Evolutionary conservation across 208 protist species (phyloP).

Genomic region (Crithidia mellificae): DNA sequence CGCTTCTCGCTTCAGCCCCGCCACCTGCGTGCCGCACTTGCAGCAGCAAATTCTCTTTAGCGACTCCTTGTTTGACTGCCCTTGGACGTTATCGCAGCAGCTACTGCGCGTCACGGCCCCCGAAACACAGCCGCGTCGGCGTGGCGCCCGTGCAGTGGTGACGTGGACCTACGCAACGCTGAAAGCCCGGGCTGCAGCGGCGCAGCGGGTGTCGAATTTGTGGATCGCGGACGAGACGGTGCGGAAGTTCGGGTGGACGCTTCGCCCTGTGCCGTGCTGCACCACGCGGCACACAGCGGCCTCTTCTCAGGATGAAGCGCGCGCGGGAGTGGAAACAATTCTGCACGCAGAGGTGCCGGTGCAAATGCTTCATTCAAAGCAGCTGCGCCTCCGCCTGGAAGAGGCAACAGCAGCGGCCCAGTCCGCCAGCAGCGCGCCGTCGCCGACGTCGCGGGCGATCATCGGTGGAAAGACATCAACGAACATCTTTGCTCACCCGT

Average conservation of each 20-base stretch:
- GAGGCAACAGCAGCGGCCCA: neutral
- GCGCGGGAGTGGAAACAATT: constrained; percentile 1
- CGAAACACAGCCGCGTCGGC: neutral
- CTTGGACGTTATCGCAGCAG: constrained; percentile 17
- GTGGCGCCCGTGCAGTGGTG: neutral
- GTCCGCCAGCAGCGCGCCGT: neutral
- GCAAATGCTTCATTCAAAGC: neutral
- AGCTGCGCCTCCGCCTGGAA: neutral
- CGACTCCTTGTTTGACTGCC: neutral
- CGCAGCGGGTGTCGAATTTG: constrained; percentile 26
- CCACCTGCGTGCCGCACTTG: constrained; percentile 36
- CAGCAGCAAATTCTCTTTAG: constrained; percentile 29
- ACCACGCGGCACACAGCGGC: too few relatives aligned
- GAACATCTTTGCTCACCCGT: neutral
- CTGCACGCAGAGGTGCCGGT: neutral
- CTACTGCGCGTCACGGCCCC: constrained; percentile 15
- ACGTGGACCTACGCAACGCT: constrained; percentile 25
- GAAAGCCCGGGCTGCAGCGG: constrained; percentile 18
- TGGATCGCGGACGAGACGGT: constrained; percentile 27
- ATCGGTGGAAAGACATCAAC: too few relatives aligned
- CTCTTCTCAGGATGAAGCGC: too few relatives aligned
- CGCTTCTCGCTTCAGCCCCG: constrained; percentile 42
- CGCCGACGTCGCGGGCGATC: too few relatives aligned
- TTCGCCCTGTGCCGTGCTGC: neutral
- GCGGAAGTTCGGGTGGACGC: constrained; percentile 23